A percentile compares a stretch with the other conserved stretches of the same genome.
These are phyloP conservation scores for Alternaria atra DNA, from an alignment of 2,329 filamentous ascomycete species.

Conservation along the genomic window DNA sequence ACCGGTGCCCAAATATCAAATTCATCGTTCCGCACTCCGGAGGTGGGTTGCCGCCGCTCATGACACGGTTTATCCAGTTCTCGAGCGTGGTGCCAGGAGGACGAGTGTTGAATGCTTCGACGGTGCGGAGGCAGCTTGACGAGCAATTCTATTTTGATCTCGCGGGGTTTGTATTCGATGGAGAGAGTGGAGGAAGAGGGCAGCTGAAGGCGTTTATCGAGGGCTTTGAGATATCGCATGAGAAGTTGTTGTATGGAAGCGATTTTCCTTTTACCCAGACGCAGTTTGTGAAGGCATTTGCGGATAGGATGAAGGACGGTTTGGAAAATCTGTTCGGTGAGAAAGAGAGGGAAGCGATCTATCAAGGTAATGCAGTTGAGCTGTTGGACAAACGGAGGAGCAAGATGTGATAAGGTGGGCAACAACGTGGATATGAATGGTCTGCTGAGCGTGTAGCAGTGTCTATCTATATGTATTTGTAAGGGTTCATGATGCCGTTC, in stretches of 20 bases:
- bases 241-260: constrained; percentile 62
- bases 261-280: constrained; percentile 62
- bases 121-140: constrained; percentile 45
- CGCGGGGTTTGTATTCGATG: constrained; percentile 60
- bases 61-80: constrained; percentile 56
- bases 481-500: constrained; percentile 99
- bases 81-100: constrained; percentile 51
- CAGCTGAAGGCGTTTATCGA: constrained; percentile 61
- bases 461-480: constrained; percentile 80
- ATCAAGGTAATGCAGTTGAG: constrained; percentile 51
- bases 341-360: constrained; percentile 49
- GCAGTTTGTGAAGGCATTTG: constrained; percentile 49
- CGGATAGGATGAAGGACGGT: constrained; percentile 54
- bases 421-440: background rate
- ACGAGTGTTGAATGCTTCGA: constrained; percentile 32
- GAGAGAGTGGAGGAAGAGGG: constrained; percentile 45
- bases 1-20: constrained; percentile 56
- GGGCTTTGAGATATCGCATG: constrained; percentile 48
- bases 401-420: background rate
- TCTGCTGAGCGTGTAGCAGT: constrained; percentile 1
- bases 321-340: constrained; percentile 50
- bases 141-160: constrained; percentile 63
- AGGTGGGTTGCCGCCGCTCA: constrained; percentile 56
- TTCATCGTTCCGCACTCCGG: constrained; percentile 62
- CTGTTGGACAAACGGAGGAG: constrained; percentile 31